Conservation (phyloP, 2,329 filamentous ascomycete genomes). For the Ophiocordyceps camponoti-saundersi region DNA sequence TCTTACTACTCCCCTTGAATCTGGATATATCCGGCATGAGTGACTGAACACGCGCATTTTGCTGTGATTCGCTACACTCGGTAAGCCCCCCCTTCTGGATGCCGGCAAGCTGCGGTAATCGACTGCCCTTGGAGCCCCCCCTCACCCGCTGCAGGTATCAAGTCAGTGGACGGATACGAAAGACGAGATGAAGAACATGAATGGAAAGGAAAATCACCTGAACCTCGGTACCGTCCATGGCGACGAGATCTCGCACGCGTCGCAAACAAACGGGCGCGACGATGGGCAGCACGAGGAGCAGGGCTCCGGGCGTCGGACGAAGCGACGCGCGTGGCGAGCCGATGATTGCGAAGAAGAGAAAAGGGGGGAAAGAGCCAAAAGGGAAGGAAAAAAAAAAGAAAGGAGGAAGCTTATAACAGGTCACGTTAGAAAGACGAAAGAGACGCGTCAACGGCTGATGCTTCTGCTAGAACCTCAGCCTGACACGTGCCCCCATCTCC, state of each 20-base stretch:
- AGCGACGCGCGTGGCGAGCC: conserved; percentile 7
- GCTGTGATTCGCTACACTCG: conserved; percentile 43
- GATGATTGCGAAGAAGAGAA: neutral
- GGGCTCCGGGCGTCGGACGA: conserved; percentile 12
- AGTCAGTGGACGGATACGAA: neutral
- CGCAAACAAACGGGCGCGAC: conserved; percentile 9
- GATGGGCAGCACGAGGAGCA: conserved; percentile 19
- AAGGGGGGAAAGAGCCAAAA: neutral
- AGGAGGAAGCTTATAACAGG: neutral
- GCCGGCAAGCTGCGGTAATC: conserved; percentile 13
- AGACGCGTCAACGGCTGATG: no score
- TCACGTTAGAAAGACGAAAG: no score
- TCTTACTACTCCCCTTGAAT: conserved; percentile 29
- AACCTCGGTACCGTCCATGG: conserved; percentile 16
- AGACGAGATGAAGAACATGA: neutral
- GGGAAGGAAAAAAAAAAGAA: no score
- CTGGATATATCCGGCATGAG: conserved; percentile 22
- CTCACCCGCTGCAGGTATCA: conserved; percentile 8
- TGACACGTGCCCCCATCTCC: neutral
- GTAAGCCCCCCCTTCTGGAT: conserved; percentile 21
- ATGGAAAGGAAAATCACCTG: conserved; percentile 7
- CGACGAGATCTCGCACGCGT: conserved; percentile 8
- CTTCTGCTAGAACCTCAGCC: no score
- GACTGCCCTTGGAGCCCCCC: conserved; percentile 13
- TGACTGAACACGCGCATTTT: conserved; percentile 33